A percentile compares a stretch with the other conserved stretches of the same genome.
phyloP scores from a whole-genome alignment of 2,329 filamentous ascomycete genomes.

The Microcyclosporella mali region DNA sequence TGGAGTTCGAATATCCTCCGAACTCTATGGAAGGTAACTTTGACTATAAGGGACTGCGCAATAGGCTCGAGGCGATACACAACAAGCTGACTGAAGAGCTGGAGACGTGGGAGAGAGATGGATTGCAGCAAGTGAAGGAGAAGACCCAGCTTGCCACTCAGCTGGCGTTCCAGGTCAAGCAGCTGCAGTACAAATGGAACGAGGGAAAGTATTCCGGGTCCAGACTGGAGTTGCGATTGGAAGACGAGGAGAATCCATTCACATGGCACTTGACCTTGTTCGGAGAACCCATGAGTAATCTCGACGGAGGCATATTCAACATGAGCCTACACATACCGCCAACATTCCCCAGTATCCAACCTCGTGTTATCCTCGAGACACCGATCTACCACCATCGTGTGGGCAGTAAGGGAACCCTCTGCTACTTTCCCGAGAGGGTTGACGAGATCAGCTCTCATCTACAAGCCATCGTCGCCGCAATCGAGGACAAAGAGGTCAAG shows the following conservation, averaged over 20 bases:
- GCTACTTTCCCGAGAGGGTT: constrained; percentile 65
- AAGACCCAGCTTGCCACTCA: constrained; percentile 74
- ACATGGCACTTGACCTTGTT: constrained; percentile 86
- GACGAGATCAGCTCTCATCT: constrained; percentile 81
- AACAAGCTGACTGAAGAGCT: constrained; percentile 66
- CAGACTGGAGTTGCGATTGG: constrained; percentile 69
- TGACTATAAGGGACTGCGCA: constrained; percentile 68
- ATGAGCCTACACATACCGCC: constrained; percentile 76
- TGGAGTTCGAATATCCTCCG: constrained; percentile 74
- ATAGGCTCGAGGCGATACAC: constrained; percentile 63
- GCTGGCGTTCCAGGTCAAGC: constrained; percentile 76
- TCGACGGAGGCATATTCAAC: constrained; percentile 84
- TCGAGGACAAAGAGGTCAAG: constrained; percentile 82
- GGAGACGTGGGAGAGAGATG: constrained; percentile 63
- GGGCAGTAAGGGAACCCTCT: constrained; percentile 68
- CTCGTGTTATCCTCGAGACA: constrained; percentile 73
- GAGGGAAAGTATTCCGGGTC: constrained; percentile 52
- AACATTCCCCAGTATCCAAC: constrained; percentile 81
- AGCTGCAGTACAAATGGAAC: constrained; percentile 70
- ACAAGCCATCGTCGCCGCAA: constrained; percentile 68
- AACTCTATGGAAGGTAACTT: constrained; percentile 87
- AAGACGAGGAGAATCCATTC: constrained; percentile 72
- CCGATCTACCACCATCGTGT: constrained; percentile 84
- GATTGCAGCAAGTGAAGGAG: constrained; percentile 54
- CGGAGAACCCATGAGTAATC: constrained; percentile 83